These are phyloP conservation scores for Turnera subulata DNA, from an alignment of 345 rosid genomes.

Conservation along the genomic window DNA sequence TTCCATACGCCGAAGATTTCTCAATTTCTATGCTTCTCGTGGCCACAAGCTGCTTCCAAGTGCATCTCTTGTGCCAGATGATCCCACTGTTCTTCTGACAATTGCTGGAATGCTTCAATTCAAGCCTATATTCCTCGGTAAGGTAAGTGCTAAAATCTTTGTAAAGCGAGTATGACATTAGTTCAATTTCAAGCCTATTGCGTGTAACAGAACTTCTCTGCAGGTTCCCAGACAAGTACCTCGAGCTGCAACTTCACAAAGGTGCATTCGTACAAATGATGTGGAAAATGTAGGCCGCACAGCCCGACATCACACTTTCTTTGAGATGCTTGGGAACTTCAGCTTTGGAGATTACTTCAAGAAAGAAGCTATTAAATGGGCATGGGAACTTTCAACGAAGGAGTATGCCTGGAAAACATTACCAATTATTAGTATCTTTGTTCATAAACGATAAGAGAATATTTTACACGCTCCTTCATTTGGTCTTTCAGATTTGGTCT, in stretches of 20 bases:
- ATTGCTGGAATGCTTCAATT: constrained; percentile 99
- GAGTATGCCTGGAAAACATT: constrained; percentile 46
- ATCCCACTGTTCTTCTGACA: constrained; percentile 87
- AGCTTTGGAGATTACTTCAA: constrained; percentile 97
- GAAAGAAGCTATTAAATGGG: constrained; percentile 88
- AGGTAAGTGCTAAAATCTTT: constrained; percentile 34
- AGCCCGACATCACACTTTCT: constrained; percentile 84
- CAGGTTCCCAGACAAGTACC: constrained; percentile 84
- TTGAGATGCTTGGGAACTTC: constrained; percentile 98
- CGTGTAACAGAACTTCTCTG: constrained; percentile 7
- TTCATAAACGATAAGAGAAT: background rate
- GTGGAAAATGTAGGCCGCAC: constrained; percentile 94
- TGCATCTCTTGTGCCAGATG: constrained; percentile 92
- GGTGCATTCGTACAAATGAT: constrained; percentile 89
- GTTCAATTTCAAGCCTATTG: constrained; percentile 4
- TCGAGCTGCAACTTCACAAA: constrained; percentile 82
- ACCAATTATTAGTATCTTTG: background rate
- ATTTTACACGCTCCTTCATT: background rate
- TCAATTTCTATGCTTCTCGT: constrained; percentile 83
- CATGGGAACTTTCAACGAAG: constrained; percentile 89
- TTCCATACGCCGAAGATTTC: constrained; percentile 70
- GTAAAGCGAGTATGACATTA: background rate
- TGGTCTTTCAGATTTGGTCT: constrained; percentile 50
- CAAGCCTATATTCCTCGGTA: constrained; percentile 91
- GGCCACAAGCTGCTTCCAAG: constrained; percentile 90